Conservation (phyloP, 805 yeast genomes). For the Cyberlindnera mississippiensis region DNA sequence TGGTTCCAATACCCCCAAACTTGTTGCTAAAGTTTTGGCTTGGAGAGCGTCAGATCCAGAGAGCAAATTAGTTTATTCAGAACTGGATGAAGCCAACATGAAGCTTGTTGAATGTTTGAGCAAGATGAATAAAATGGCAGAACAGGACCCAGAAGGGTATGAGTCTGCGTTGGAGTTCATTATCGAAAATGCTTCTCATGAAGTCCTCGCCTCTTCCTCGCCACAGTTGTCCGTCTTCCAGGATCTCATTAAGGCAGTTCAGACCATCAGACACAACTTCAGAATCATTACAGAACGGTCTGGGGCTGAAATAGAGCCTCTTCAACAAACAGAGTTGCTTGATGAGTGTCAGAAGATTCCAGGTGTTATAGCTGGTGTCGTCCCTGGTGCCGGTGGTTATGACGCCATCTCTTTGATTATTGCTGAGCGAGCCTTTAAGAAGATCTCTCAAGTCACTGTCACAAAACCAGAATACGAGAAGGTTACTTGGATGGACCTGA, state of each 20-base stretch:
- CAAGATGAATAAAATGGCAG: constrained; percentile 34
- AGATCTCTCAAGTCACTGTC: constrained; percentile 22
- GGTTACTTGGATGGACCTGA: constrained; percentile 66
- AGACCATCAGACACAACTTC: constrained; percentile 52
- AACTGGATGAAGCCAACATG: constrained; percentile 57
- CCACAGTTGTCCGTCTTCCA: constrained; percentile 26
- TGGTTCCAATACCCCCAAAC: constrained; percentile 92
- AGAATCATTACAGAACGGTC: constrained; percentile 57
- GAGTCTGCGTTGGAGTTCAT: constrained; percentile 22
- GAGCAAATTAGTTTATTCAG: constrained; percentile 48
- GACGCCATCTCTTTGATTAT: constrained; percentile 85
- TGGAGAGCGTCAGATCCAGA: constrained; percentile 61
- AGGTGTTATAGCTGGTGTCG: constrained; percentile 93
- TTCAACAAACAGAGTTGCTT: constrained; percentile 63
- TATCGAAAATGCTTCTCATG: constrained; percentile 10
- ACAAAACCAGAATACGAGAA: constrained; percentile 30
- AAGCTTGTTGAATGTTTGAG: constrained; percentile 47
- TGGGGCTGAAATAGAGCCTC: constrained; percentile 88
- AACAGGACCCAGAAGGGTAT: constrained; percentile 35
- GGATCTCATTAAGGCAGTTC: constrained; percentile 39
- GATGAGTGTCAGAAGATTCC: constrained; percentile 50
- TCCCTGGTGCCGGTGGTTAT: constrained; percentile 98
- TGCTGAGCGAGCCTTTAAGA: constrained; percentile 38
- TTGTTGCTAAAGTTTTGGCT: constrained; percentile 67
- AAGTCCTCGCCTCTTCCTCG: constrained; percentile 4